Evolutionary conservation across 148 eudicot species (phyloP).

Genomic region (Chenopodium formosanum): DNA sequence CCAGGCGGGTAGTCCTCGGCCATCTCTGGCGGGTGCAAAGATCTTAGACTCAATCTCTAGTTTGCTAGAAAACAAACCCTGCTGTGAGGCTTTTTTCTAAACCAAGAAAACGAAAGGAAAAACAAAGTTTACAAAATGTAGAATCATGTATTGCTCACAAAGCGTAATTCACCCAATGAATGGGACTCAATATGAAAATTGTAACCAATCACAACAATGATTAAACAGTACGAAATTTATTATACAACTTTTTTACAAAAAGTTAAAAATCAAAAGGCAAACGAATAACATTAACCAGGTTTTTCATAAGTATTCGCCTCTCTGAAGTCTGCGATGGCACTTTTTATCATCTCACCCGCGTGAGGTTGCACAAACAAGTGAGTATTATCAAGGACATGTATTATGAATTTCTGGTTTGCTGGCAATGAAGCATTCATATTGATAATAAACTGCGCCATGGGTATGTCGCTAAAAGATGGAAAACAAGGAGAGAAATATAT

Average conservation of each 20-base stretch:
- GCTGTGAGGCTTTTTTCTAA: too few relatives aligned
- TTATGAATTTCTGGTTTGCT: slow-evolving; percentile 65
- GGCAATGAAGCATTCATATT: slow-evolving; percentile 55
- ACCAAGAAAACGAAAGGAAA: neutral
- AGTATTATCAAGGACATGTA: slow-evolving; percentile 63
- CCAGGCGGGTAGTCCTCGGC: too few relatives aligned
- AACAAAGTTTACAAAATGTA: too few relatives aligned
- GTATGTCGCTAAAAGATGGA: slow-evolving; percentile 61
- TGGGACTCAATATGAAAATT: neutral
- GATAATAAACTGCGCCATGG: slow-evolving; percentile 84
- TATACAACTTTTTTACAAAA: neutral
- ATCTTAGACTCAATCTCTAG: too few relatives aligned
- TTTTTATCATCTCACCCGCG: slow-evolving; percentile 62
- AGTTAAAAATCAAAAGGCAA: neutral
- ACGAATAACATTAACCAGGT: slow-evolving; percentile 44
- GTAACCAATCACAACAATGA: neutral
- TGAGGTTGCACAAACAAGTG: slow-evolving; percentile 77
- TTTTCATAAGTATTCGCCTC: slow-evolving; percentile 89
- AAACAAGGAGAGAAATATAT: neutral
- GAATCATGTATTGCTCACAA: neutral
- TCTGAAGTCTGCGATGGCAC: slow-evolving; percentile 62
- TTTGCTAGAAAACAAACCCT: too few relatives aligned
- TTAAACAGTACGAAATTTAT: neutral
- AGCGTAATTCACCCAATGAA: neutral
- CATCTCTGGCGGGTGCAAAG: too few relatives aligned